Conservation (phyloP, 768 basidiomycete species). For the Tulasnella sp. region DNA sequence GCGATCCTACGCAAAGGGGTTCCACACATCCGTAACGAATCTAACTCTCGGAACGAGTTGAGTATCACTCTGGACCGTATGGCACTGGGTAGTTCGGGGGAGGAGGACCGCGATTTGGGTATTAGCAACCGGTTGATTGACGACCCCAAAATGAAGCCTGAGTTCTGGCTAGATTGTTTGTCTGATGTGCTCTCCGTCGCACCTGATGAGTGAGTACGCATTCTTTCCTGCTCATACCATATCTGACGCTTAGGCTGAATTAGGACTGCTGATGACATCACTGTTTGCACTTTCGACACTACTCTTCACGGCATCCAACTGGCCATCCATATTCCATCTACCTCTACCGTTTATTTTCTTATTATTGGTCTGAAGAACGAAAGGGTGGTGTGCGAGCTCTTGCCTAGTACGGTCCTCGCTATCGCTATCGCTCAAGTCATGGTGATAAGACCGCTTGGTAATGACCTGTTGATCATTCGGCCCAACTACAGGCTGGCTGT, state of each 20-base stretch:
- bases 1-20: background rate
- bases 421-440: conserved; percentile 46
- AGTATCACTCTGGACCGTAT: conserved; percentile 56
- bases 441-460: conserved; percentile 49
- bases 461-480: conserved; percentile 59
- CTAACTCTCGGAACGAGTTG: conserved; percentile 24
- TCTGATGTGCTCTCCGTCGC: no score
- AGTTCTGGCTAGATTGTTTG: conserved; percentile 3
- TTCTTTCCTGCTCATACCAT: background rate
- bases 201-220: no score
- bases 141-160: conserved; percentile 18
- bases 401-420: conserved; percentile 28
- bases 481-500: conserved; percentile 44
- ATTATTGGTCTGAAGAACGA: background rate
- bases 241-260: no score
- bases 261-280: background rate
- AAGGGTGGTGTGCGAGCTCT: background rate
- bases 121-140: conserved; percentile 14
- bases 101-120: conserved; percentile 21
- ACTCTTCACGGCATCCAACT: conserved; percentile 34
- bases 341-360: conserved; percentile 23
- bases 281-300: conserved; percentile 22
- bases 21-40: conserved; percentile 6
- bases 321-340: conserved; percentile 5
- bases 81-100: conserved; percentile 44